Evolutionary conservation across 306 rosid genomes (phyloP).

Genomic region (Cicer cuneatum): DNA sequence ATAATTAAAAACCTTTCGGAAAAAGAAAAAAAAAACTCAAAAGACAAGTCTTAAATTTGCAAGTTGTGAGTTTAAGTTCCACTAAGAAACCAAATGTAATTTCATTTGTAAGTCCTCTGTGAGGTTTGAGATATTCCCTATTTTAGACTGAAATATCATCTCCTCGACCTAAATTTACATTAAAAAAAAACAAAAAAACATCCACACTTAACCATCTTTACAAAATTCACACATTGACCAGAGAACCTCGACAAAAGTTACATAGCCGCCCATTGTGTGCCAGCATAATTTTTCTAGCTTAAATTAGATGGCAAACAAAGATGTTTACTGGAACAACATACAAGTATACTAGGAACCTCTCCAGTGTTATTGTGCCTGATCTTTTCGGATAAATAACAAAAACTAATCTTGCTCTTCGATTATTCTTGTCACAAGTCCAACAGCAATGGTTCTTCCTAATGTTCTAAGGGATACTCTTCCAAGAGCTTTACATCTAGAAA

Average conservation of each 20-base stretch:
- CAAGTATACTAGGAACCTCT: conserved; percentile 34
- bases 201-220: conserved; percentile 36
- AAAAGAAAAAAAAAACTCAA: too few species aligned
- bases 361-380: background rate
- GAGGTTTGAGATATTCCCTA: too few species aligned
- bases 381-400: conserved; percentile 10
- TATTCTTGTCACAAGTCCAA: conserved; percentile 78
- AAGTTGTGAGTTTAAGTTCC: too few species aligned
- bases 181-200: too few species aligned
- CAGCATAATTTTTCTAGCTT: conserved; percentile 28
- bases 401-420: conserved; percentile 56
- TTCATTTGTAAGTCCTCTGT: too few species aligned
- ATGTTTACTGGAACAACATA: conserved; percentile 28
- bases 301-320: conserved; percentile 27
- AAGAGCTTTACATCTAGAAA: conserved; percentile 73
- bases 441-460: conserved; percentile 79
- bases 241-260: conserved; percentile 36
- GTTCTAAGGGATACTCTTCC: conserved; percentile 89
- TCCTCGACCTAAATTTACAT: too few species aligned
- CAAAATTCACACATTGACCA: conserved; percentile 32
- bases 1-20: too few species aligned
- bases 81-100: too few species aligned
- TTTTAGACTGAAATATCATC: too few species aligned
- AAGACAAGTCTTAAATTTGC: too few species aligned
- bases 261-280: conserved; percentile 31